A percentile compares a stretch with the other conserved stretches of the same genome.
Evolutionary conservation across 768 basidiomycete species (phyloP).

Genomic region (Serendipita sp.): DNA sequence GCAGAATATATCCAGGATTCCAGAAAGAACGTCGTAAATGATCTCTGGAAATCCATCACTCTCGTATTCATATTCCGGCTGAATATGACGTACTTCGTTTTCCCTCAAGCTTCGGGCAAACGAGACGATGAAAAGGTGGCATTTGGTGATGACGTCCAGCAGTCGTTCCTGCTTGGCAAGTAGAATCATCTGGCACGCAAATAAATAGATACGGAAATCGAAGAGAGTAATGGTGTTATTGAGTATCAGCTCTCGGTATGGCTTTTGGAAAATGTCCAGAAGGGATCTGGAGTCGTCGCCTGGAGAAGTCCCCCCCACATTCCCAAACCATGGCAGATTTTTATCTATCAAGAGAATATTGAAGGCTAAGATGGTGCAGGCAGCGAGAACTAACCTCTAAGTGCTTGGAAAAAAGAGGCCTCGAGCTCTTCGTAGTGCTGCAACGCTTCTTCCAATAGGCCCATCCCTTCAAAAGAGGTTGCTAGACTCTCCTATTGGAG

Average conservation of each 20-base stretch:
- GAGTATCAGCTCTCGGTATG: slow-evolving; percentile 78
- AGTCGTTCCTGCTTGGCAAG: slow-evolving; percentile 53
- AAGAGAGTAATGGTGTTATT: slow-evolving; percentile 85
- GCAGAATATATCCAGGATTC: slow-evolving; percentile 93
- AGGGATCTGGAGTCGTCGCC: slow-evolving; percentile 71
- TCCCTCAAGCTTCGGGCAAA: slow-evolving; percentile 65
- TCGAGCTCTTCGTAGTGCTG: slow-evolving; percentile 87
- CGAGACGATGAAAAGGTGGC: slow-evolving; percentile 53
- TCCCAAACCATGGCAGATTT: slow-evolving; percentile 85
- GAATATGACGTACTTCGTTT: slow-evolving; percentile 38
- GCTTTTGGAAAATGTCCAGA: slow-evolving; percentile 62
- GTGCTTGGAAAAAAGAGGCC: slow-evolving; percentile 42
- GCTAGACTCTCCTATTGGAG: slow-evolving; percentile 74
- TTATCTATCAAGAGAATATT: slow-evolving; percentile 33
- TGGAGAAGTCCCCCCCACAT: slow-evolving; percentile 50
- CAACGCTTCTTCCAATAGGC: slow-evolving; percentile 76
- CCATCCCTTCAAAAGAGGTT: slow-evolving; percentile 78
- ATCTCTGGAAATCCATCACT: slow-evolving; percentile 22
- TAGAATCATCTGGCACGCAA: slow-evolving; percentile 68
- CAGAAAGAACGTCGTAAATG: slow-evolving; percentile 54
- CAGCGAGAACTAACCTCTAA: slow-evolving; percentile 18
- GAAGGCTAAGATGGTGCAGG: neutral
- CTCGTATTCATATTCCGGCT: slow-evolving; percentile 5
- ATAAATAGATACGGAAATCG: slow-evolving; percentile 82
- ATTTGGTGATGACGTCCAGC: slow-evolving; percentile 55